Evolutionary conservation across 768 basidiomycete species (phyloP), one percentile per base, ranked within the genome.

Genomic region (Pholiota molesta): DNA sequence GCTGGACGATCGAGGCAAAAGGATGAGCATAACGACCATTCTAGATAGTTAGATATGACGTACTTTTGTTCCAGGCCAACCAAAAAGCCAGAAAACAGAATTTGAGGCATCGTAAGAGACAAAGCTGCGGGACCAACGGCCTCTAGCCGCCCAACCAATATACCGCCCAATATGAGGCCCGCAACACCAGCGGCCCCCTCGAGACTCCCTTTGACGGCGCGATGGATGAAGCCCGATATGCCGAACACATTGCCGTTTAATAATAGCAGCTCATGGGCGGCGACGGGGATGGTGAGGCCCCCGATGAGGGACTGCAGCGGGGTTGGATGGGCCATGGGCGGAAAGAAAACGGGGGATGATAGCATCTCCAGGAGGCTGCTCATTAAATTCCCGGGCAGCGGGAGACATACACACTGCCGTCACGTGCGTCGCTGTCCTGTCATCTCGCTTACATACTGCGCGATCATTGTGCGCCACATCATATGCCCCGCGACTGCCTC

Each of bases 41-140:
- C 1, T 14, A 19, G 8, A 21, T 16, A 4, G 6, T 11, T 35
- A 19, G 39, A 42, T 19, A 55, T 17, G 16, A 55, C 64, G 53
- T 66, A 85, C 85, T 78, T 83, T 87, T 8, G 85, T 79, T 16
- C 87, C 87, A 85, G 47, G 11, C 87, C 87, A 19, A 85, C 85
- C 21, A 87, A 75, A 19, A 87, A 70, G 1, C 87, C 87, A 19
- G 86, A 82, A 1, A 83, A 31, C 0, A 81, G 62, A 23, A 80
- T 64, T 29, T 71, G 69, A 39, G 72, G 65, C 37, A 78, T 62
- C 17, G 74, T 57, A 6, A 75, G 47, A 4, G 69, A 52, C 28
- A 73, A 62, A 16, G 64, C 58, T 57, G 65, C 63, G 8, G 75
- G 78, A 19, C 73, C 76, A 3, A 29, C 60, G 3, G 75, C 69